phyloP scores from a whole-genome alignment of 2,329 filamentous ascomycete species.

The Curvularia sp. region DNA sequence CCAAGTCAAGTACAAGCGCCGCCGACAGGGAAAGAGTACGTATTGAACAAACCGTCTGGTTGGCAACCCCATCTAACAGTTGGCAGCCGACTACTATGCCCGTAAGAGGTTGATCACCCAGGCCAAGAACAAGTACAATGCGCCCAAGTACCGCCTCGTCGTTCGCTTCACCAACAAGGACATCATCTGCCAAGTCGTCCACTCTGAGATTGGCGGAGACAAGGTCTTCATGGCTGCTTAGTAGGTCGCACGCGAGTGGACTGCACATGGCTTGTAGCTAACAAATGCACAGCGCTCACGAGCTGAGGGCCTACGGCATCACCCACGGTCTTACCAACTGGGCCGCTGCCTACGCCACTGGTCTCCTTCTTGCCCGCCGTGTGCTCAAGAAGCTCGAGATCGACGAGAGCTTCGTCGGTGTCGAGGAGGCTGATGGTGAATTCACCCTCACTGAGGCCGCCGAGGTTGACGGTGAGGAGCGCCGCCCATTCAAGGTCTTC shows the following conservation, averaged over 20 bases:
- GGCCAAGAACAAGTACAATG: slow-evolving; percentile 99
- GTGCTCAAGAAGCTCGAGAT: slow-evolving; percentile 96
- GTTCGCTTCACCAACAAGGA: slow-evolving; percentile 99
- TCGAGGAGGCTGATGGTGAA: slow-evolving; percentile 97
- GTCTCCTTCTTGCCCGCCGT: slow-evolving; percentile 95
- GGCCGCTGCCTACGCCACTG: slow-evolving; percentile 95
- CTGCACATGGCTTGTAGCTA: slow-evolving; percentile 5
- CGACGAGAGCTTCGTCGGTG: slow-evolving; percentile 90
- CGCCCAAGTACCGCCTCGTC: slow-evolving; percentile 99
- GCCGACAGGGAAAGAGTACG: slow-evolving; percentile 96
- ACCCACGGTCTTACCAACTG: slow-evolving; percentile 99
- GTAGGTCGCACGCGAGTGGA: slow-evolving; percentile 20
- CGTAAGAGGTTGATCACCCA: slow-evolving; percentile 99
- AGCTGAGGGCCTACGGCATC: slow-evolving; percentile 97
- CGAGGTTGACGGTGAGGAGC: slow-evolving; percentile 85
- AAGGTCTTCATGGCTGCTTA: slow-evolving; percentile 76
- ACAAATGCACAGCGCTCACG: slow-evolving; percentile 69
- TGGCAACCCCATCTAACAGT: slow-evolving; percentile 62
- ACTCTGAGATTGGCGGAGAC: slow-evolving; percentile 95
- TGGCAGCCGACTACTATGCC: slow-evolving; percentile 94
- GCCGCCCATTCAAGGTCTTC: slow-evolving; percentile 99
- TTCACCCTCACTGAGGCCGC: slow-evolving; percentile 93
- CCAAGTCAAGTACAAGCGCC: slow-evolving; percentile 99
- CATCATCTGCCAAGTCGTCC: slow-evolving; percentile 97
- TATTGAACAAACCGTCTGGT: slow-evolving; percentile 48